These are phyloP conservation scores for Umbelopsis isabellina DNA, from an alignment of 192 early-diverging fungal genomes.

Conservation along the genomic window DNA sequence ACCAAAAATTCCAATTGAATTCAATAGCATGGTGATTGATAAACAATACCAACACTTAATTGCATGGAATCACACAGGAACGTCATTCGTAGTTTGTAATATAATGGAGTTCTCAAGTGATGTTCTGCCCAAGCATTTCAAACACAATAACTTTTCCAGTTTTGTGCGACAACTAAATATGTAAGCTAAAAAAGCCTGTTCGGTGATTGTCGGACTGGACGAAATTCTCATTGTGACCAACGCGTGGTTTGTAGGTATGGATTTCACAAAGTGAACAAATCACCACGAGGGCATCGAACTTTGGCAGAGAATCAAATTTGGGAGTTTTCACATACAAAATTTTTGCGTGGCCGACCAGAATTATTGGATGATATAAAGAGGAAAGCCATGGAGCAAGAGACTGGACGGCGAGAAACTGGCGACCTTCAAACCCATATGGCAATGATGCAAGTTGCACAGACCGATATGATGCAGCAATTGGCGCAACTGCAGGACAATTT, in stretches of 20 bases:
- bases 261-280: slow-evolving; percentile 94
- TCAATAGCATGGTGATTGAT: slow-evolving; percentile 80
- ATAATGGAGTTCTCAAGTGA: slow-evolving; percentile 55
- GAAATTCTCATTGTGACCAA: background rate
- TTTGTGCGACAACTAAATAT: slow-evolving; percentile 90
- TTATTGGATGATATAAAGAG: slow-evolving; percentile 90
- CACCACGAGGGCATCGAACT: slow-evolving; percentile 81
- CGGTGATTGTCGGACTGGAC: background rate
- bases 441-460: slow-evolving; percentile 77
- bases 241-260: slow-evolving; percentile 56
- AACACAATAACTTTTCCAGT: slow-evolving; percentile 90
- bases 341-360: slow-evolving; percentile 72
- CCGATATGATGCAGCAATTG: slow-evolving; percentile 74
- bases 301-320: slow-evolving; percentile 89
- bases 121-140: slow-evolving; percentile 90
- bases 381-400: slow-evolving; percentile 86
- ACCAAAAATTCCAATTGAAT: background rate
- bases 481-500: slow-evolving; percentile 76
- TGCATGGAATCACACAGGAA: slow-evolving; percentile 84
- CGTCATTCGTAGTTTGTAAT: slow-evolving; percentile 24
- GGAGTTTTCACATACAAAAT: slow-evolving; percentile 88
- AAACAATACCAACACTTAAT: slow-evolving; percentile 86
- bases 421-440: slow-evolving; percentile 77
- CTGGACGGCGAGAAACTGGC: slow-evolving; percentile 70
- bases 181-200: slow-evolving; percentile 43